Evolutionary conservation across 352 stramenopile genomes (phyloP), one percentile per base, ranked within the genome.

Genomic region (Pythium monospermum): DNA sequence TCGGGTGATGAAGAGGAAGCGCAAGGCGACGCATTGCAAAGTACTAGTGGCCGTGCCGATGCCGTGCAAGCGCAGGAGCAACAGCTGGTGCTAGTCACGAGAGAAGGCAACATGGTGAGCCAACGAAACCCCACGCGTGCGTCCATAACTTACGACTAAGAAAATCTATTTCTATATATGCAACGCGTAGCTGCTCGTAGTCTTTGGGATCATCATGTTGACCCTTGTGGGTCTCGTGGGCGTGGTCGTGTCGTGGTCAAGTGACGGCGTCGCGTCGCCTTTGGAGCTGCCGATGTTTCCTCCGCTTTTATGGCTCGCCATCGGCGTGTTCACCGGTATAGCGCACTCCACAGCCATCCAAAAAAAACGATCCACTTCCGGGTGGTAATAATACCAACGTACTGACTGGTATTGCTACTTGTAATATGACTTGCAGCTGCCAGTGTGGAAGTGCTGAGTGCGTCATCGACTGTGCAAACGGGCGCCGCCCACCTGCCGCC

Each of bases 281-380:
- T 30, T 69, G 21, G 69, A 89, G 23, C 53, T 89, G 38, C 76
- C 78, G 13, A 85, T 92, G 75, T 92, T 89, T 48, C 64, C 77
- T 42, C 82, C 82, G 18, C 66, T 92, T 12, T 76, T 91, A 68
- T 90, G 81, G 79, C 73, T 92, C 49, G 76, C 79, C 6, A 58
- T 91, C 16, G 82, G 82, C 30, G 83, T 92, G 53, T 81, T 92
- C 45, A 82, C 76, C n/a, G n/a, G n/a, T n/a, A n/a, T n/a, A n/a
- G n/a, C n/a, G n/a, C n/a, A n/a, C n/a, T n/a, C n/a, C n/a, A n/a
- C n/a, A n/a, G n/a, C n/a, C n/a, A n/a, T n/a, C n/a, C n/a, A n/a
- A n/a, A n/a, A n/a, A n/a, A n/a, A n/a, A n/a, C n/a, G n/a, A n/a
- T n/a, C n/a, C n/a, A n/a, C n/a, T n/a, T n/a, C n/a, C n/a, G n/a